Base-by-base conservation (phyloP, 2,329 filamentous ascomycete species). In the Thielaviopsis musarum region DNA sequence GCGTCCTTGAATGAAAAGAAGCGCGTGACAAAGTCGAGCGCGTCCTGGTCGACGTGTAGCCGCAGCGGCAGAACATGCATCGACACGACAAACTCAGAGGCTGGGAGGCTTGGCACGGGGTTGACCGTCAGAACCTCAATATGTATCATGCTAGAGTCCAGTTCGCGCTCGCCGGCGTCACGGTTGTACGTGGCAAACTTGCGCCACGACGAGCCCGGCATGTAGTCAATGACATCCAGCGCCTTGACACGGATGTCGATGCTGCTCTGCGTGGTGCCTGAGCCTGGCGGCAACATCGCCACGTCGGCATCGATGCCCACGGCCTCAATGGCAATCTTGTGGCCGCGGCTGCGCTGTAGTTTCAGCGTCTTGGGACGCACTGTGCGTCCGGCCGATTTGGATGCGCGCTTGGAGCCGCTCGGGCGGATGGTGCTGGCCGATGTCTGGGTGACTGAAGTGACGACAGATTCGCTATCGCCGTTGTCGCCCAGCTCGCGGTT, bases 1-100 rank as follows among this genome's bases (percentile, higher is more conserved):
- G 30, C 87, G 65, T 96, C 90, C 67, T 95, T 94, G 77, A 98
- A 98, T 66, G 95, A 91, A 66, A 98, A 98, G 75, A 98, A 98
- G 1, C 93, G 83, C 1, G 87, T 95, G 68, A 98, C 88, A 68
- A 98, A 98, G 69, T 98, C 93, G 3, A 98, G 79, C 0, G 93
- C 91, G 70, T 98, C 93, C 71, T 98, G 93, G 67, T 98, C 93
- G 38, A 98, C 91, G 68, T 98, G 93, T 1, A 98, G 77, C 52
- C 93, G 83, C 28, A 98, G 74, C 1, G 93, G 93, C 30, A 97
- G 77, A 19, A 98, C 70, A 0, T 82, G 86, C 15, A 82, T 84
- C 66, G 85, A 87, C 17, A 96, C 73, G 6, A 96, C 87, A 63
- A 97, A 83, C 69, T 98, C 93, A 0, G 91, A 88, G 0, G 91